These are phyloP conservation scores for Didymella segeticola DNA, from an alignment of 2,329 filamentous ascomycete species.

Conservation along the genomic window DNA sequence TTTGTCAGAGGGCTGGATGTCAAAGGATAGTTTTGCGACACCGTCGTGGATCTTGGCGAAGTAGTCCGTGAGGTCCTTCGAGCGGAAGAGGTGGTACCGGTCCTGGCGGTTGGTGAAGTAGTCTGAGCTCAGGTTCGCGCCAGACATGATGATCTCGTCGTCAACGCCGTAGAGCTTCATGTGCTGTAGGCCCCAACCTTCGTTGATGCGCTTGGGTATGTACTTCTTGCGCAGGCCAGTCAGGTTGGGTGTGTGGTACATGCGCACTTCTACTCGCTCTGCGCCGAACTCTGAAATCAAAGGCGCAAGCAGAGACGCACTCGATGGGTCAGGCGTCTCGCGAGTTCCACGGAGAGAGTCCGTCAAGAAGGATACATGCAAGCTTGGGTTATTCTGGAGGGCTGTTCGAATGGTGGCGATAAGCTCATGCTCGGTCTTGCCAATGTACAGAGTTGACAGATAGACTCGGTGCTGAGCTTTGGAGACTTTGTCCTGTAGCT, in stretches of 20 bases:
- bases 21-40: conserved; percentile 81
- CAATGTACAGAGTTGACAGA: conserved; percentile 95
- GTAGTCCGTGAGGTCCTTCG: conserved; percentile 79
- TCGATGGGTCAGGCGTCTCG: conserved; percentile 84
- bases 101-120: conserved; percentile 98
- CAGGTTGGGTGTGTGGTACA: conserved; percentile 98
- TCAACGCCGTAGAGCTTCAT: conserved; percentile 99
- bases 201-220: conserved; percentile 89
- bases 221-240: conserved; percentile 84
- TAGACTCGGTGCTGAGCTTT: conserved; percentile 82
- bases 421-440: conserved; percentile 88
- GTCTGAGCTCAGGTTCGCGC: conserved; percentile 87
- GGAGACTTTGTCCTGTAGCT: conserved; percentile 69
- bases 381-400: conserved; percentile 73
- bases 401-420: conserved; percentile 79
- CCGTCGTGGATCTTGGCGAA: conserved; percentile 79
- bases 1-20: conserved; percentile 68
- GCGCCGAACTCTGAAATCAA: conserved; percentile 84
- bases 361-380: conserved; percentile 87
- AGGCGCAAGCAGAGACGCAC: conserved; percentile 84
- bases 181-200: conserved; percentile 97
- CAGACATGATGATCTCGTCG: conserved; percentile 90
- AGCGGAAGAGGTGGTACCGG: conserved; percentile 89
- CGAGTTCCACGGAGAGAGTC: conserved; percentile 90
- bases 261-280: conserved; percentile 86